Percentiles rank a stretch among this genome's conserved stretches.
Conservation (phyloP, 768 basidiomycete genomes). For the Asterophora parasitica region DNA sequence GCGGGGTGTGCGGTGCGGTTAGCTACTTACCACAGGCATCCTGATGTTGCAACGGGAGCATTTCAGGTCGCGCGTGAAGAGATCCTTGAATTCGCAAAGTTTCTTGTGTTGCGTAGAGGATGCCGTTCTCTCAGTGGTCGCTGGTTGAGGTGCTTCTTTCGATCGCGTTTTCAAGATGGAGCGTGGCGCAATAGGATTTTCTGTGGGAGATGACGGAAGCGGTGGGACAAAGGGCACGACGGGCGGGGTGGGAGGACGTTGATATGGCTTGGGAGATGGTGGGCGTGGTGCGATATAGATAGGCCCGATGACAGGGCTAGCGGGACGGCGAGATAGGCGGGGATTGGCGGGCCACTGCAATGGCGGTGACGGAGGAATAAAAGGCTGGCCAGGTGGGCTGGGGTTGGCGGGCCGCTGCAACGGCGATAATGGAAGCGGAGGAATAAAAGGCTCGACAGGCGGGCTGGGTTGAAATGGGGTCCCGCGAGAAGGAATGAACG, state of each 20-base stretch:
- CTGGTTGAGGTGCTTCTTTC: not conserved
- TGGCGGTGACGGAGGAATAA: not conserved
- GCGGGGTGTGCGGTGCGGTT: not conserved
- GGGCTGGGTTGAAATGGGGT: not conserved
- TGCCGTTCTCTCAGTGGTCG: not conserved
- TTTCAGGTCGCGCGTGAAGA: constrained; percentile 5
- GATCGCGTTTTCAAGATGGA: not conserved
- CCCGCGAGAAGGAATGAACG: not conserved
- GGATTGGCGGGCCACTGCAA: no score
- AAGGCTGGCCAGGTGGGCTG: not conserved
- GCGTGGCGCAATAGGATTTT: not conserved
- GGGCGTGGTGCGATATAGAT: no score
- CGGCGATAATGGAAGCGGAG: not conserved
- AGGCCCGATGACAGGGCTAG: no score
- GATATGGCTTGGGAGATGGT: not conserved
- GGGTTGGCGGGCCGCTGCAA: not conserved
- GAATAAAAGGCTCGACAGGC: not conserved
- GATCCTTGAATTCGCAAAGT: constrained; percentile 1
- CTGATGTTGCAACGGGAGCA: constrained; percentile 2
- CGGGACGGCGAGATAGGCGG: no score
- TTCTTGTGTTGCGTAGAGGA: not conserved
- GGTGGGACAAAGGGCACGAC: no score
- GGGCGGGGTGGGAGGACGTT: no score
- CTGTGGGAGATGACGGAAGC: no score
- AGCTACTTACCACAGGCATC: constrained; percentile 5